Base-by-base conservation (phyloP, 805 yeast species). In the Candida boleticola region DNA sequence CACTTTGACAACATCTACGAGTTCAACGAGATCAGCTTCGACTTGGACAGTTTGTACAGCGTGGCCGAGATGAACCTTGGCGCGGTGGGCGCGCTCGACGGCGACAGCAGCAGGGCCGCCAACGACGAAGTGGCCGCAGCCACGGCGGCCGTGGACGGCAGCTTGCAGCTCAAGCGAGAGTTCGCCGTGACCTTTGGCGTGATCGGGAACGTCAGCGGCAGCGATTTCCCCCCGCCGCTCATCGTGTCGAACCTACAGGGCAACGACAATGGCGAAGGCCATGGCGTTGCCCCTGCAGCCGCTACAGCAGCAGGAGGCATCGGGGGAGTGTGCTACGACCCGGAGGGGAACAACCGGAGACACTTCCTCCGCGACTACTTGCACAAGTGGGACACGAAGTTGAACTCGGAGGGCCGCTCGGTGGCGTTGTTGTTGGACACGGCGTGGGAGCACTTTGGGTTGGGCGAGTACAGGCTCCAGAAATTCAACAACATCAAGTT, bases 171-270 rank as follows among this genome's bases (percentile, higher is more conserved):
- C 13, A 26, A 45, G 23, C 14, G 18, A 2, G 42, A 40, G 6
- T 36, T 42, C 17, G 44, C 45, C 5, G 44, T 57, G 9, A 49
- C 62, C 5, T 17, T 61, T 4, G 50, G 61, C 0, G 13, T 59
- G 1, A 49, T 52, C 6, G 58, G 58, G 2, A 61, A 59, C 43
- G 39, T 54, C 5, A 34, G 44, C 9, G 58, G 56, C 14, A 36
- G 55, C 5, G 48, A 52, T 25, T 53, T 60, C 20, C 47, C 54
- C 14, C 43, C 48, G n/a, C 64, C 64, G 1, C 37, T 55, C 22
- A 47, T 58, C 4, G 45, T 59, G 1, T 37, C 54, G 14, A 56
- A 56, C 37, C 36, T 53, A 14, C 9, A 22, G 3, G 35, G 10
- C 22, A 18, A 7, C 9, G 9, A 9, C 11, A 31, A 17, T 9